A percentile compares a stretch with the other conserved stretches of the same genome.
Conservation (phyloP, 805 yeast species). For the Isabelozyma rhagii region DNA sequence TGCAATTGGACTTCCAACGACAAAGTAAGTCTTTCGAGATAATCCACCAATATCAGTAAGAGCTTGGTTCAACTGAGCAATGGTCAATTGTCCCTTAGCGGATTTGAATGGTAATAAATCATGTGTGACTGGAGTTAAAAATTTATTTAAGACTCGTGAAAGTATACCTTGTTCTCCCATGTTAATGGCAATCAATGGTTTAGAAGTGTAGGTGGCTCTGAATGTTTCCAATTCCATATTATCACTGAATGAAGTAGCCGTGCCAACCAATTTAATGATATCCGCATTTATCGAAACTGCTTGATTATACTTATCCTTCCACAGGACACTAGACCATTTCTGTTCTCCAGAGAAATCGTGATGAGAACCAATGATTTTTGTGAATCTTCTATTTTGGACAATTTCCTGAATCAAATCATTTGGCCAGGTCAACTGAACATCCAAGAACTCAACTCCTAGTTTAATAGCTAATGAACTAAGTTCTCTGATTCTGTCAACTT, state of each 20-base stretch:
- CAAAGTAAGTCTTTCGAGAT: conserved; percentile 54
- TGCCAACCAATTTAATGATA: conserved; percentile 78
- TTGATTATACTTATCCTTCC: conserved; percentile 69
- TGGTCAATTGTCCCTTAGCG: conserved; percentile 76
- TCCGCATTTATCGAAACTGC: conserved; percentile 69
- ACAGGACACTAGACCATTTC: conserved; percentile 67
- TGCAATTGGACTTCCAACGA: conserved; percentile 76
- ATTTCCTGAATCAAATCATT: conserved; percentile 50
- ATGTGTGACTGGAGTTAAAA: conserved; percentile 85
- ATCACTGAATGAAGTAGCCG: conserved; percentile 61
- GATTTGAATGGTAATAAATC: conserved; percentile 62
- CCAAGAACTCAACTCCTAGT: conserved; percentile 77
- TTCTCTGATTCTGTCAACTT: conserved; percentile 42
- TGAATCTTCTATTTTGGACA: conserved; percentile 50
- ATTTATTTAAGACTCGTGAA: conserved; percentile 70
- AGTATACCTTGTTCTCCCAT: conserved; percentile 75
- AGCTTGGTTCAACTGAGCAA: conserved; percentile 60
- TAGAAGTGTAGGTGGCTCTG: conserved; percentile 48
- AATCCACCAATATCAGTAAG: conserved; percentile 63
- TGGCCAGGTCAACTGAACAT: conserved; percentile 73
- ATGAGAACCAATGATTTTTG: conserved; percentile 78
- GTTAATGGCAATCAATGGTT: conserved; percentile 81
- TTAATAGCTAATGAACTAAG: conserved; percentile 64
- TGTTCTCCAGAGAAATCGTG: conserved; percentile 66
- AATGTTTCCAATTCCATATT: conserved; percentile 71